These are phyloP conservation scores for Tuber calosporum DNA, from an alignment of 495 filamentous ascomycete genomes.

Conservation along the genomic window DNA sequence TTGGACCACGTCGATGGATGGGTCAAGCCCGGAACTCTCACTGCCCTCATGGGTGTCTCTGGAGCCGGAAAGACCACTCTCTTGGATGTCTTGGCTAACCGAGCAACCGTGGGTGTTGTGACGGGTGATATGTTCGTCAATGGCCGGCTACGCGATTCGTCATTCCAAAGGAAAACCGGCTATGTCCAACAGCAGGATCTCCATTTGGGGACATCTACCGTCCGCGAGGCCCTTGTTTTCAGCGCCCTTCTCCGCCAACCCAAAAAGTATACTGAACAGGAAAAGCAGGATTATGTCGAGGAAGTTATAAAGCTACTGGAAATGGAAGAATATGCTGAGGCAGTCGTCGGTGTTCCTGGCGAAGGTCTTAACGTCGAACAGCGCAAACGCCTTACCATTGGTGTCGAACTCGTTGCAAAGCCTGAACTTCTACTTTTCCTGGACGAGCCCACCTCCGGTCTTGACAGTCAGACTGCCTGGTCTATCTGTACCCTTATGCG, in stretches of 20 bases:
- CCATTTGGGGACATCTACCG: conserved; percentile 76
- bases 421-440: conserved; percentile 84
- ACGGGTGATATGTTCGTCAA: conserved; percentile 81
- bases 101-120: conserved; percentile 80
- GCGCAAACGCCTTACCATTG: conserved; percentile 80
- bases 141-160: conserved; percentile 63
- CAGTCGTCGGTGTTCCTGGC: conserved; percentile 77
- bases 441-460: conserved; percentile 79
- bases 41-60: conserved; percentile 77
- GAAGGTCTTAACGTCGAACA: conserved; percentile 93
- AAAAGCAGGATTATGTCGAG: conserved; percentile 81
- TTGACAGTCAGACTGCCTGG: conserved; percentile 83
- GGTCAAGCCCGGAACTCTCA: conserved; percentile 85
- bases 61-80: conserved; percentile 70
- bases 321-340: conserved; percentile 82
- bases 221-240: conserved; percentile 77
- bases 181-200: conserved; percentile 97
- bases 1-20: conserved; percentile 79
- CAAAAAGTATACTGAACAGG: conserved; percentile 55
- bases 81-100: conserved; percentile 64
- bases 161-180: conserved; percentile 88
- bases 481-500: conserved; percentile 70
- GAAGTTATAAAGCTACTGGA: conserved; percentile 84
- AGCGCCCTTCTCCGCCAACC: conserved; percentile 80
- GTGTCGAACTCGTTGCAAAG: conserved; percentile 85